Evolutionary conservation across 2,329 filamentous ascomycete genomes (phyloP), one percentile per base, ranked within the genome.

Genomic region (Arthrobotrys iridis): DNA sequence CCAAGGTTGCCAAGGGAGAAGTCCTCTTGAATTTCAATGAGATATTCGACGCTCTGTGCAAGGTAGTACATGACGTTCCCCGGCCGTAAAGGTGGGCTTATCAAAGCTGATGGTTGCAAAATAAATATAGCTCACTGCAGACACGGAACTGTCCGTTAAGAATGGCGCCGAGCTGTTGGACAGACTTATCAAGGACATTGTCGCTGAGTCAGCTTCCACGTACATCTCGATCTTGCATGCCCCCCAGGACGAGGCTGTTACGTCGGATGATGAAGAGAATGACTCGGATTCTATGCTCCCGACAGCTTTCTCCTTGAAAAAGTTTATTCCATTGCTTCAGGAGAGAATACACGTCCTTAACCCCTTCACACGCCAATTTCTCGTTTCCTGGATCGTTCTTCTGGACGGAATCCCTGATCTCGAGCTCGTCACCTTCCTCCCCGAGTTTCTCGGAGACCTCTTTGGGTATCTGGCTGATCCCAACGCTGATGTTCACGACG

Each of bases 1-100:
- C 95, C 81, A 99, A 99, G 84, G 95, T 99, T 52, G 95, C 94
- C 75, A 99, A 99, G 83, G 95, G 96, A 37, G 95, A 99, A 83
- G 95, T 99, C 18, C 83, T 99, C 78, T 88, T 96, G 41, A 99
- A 97, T 85, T 99, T 99, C 83, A 99, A 99, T 83, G 91, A 96
- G 80, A 95, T 99, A 77, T 99, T 99, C 81, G 95, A 99, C 84
- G 93, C 95, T 20, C 85, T 99, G 64, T 97, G 93, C 85, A 98
- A 97, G 87, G 93, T 96, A 84, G 77, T 28, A 55, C 28, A 83
- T 78, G 30, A 59, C 62, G 8, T 46, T 72, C 52, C 7, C 52
- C 18, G 30, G 7, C 22, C 18, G 3, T 4, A 10, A 26, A 52
- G 41, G 24, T 20, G 13, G 8, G 35, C 26, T 55, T 46, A 30